Evolutionary conservation across 768 basidiomycete species (phyloP).

Genomic region (Hirschioporus abietinus): DNA sequence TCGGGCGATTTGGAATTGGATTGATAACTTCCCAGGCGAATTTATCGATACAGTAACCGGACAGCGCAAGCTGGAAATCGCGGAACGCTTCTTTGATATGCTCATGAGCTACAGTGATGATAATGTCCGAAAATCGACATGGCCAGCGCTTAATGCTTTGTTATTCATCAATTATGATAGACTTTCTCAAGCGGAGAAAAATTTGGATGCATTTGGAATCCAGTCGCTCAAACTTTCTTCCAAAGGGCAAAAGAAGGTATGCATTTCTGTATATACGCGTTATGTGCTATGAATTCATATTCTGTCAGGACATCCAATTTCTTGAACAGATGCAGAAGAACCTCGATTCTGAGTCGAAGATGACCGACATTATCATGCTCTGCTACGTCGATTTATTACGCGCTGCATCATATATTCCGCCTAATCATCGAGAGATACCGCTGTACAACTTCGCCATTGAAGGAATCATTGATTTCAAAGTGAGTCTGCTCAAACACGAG

Average conservation of each 20-base stretch:
- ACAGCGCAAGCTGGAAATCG: slow-evolving; percentile 67
- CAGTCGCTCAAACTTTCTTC: neutral
- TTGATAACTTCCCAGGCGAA: slow-evolving; percentile 70
- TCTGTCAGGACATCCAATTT: slow-evolving; percentile 45
- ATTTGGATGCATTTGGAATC: neutral
- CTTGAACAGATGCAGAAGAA: slow-evolving; percentile 58
- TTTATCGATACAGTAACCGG: slow-evolving; percentile 66
- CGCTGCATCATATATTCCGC: slow-evolving; percentile 50
- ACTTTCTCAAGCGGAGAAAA: slow-evolving; percentile 23
- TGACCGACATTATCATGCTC: slow-evolving; percentile 61
- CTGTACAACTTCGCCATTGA: slow-evolving; percentile 67
- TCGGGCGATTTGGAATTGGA: slow-evolving; percentile 87
- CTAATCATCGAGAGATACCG: slow-evolving; percentile 45
- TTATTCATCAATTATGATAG: slow-evolving; percentile 73
- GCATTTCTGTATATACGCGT: neutral
- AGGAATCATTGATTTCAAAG: slow-evolving; percentile 78
- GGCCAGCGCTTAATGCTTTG: slow-evolving; percentile 77
- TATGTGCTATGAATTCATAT: neutral
- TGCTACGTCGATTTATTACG: slow-evolving; percentile 77
- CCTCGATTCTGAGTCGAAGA: slow-evolving; percentile 46
- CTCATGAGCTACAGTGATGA: slow-evolving; percentile 44
- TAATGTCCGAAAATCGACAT: slow-evolving; percentile 50
- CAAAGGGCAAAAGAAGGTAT: neutral
- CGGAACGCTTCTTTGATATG: slow-evolving; percentile 82
- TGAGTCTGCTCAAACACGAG: slow-evolving; percentile 22